Conservation (phyloP, 306 rosid genomes). For the Citrullus mucosospermus region DNA sequence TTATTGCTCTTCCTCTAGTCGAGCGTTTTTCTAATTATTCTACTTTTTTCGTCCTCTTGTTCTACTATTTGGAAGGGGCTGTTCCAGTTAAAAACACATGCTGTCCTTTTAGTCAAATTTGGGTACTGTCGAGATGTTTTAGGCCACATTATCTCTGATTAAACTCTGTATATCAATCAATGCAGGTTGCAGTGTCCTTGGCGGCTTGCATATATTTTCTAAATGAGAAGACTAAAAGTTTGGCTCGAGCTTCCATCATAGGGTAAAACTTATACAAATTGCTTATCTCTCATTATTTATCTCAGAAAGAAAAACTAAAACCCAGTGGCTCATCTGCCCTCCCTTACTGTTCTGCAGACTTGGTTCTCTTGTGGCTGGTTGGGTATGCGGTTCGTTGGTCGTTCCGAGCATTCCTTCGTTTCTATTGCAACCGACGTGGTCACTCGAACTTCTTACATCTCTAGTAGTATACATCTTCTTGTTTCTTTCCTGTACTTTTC, state of each 20-base stretch:
- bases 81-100: background rate
- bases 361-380: slow-evolving; percentile 72
- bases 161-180: background rate
- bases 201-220: slow-evolving; percentile 96
- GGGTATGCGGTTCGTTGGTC: slow-evolving; percentile 75
- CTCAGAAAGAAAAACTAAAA: background rate
- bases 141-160: background rate
- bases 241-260: slow-evolving; percentile 63
- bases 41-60: background rate
- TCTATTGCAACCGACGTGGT: slow-evolving; percentile 76
- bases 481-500: slow-evolving; percentile 77
- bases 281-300: background rate
- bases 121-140: background rate
- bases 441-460: slow-evolving; percentile 78
- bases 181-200: slow-evolving; percentile 85
- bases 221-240: slow-evolving; percentile 85
- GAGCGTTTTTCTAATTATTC: background rate
- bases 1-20: background rate
- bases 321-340: background rate
- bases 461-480: slow-evolving; percentile 64
- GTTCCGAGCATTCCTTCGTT: slow-evolving; percentile 68
- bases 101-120: background rate
- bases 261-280: slow-evolving; percentile 32
- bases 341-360: slow-evolving; percentile 30
- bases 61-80: background rate